These are phyloP conservation scores for Colletotrichum filicis DNA, from an alignment of 2,329 filamentous ascomycete genomes.

Conservation along the genomic window DNA sequence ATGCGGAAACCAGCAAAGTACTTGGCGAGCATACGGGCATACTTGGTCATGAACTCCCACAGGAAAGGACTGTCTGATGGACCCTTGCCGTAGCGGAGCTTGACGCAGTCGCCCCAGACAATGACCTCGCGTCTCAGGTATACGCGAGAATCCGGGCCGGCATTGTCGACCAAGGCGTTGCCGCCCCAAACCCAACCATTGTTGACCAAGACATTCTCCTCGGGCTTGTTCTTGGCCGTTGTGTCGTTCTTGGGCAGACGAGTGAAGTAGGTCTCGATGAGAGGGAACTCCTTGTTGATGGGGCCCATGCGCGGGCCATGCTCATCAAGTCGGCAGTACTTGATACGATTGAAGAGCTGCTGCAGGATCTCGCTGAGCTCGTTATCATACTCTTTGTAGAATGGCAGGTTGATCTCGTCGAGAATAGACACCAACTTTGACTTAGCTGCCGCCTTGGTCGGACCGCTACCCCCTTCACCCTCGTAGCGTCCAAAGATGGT, in stretches of 20 bases:
- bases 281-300: constrained; percentile 79
- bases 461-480: constrained; percentile 54
- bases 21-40: constrained; percentile 91
- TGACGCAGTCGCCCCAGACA: constrained; percentile 98
- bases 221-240: constrained; percentile 80
- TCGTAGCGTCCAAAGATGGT: constrained; percentile 77
- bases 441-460: constrained; percentile 63
- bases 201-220: constrained; percentile 86
- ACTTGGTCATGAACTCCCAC: constrained; percentile 96
- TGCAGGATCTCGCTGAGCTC: constrained; percentile 87
- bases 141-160: constrained; percentile 87
- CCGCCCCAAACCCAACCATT: constrained; percentile 99
- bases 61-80: constrained; percentile 90
- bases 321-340: constrained; percentile 93
- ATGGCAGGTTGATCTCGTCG: constrained; percentile 85
- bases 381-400: constrained; percentile 91
- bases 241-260: constrained; percentile 82
- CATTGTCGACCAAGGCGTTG: constrained; percentile 93
- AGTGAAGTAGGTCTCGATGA: constrained; percentile 96
- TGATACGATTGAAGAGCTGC: constrained; percentile 93
- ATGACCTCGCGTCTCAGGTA: constrained; percentile 97
- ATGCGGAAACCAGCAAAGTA: constrained; percentile 97
- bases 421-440: constrained; percentile 72
- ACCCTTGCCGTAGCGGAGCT: constrained; percentile 86
- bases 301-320: constrained; percentile 88